Conservation (phyloP, 106 monocot species). For the Dioscorea dumetorum region DNA sequence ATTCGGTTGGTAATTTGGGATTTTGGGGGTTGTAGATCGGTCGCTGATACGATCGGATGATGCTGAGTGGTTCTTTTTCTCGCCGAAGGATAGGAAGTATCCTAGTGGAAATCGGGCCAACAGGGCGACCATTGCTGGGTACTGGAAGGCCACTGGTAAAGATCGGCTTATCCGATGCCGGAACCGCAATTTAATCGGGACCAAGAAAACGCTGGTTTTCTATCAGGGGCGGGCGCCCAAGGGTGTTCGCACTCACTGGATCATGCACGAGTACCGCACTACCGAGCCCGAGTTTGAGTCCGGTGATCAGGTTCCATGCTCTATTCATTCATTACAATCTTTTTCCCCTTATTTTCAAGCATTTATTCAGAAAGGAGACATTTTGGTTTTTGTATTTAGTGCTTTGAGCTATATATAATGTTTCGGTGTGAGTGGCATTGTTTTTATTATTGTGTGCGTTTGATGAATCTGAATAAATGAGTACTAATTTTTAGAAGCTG, state of each 20-base stretch:
- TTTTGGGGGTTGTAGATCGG: constrained; percentile 5
- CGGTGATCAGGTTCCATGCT: constrained; percentile 27
- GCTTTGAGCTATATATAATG: too few species aligned
- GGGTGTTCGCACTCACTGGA: constrained; percentile 55
- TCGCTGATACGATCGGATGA: constrained; percentile 23
- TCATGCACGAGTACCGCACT: constrained; percentile 76
- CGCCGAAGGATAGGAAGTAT: constrained; percentile 30
- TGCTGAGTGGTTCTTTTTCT: constrained; percentile 42
- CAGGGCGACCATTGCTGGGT: constrained; percentile 24
- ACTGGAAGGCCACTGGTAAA: constrained; percentile 48
- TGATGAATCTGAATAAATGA: too few species aligned
- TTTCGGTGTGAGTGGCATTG: too few species aligned
- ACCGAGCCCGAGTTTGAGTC: constrained; percentile 31
- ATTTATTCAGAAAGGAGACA: too few species aligned
- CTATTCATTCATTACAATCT: too few species aligned
- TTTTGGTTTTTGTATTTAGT: too few species aligned
- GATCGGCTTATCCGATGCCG: constrained; percentile 25
- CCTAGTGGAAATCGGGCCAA: constrained; percentile 23
- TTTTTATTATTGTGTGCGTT: too few species aligned
- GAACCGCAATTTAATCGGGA: constrained; percentile 29
- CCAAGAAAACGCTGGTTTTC: constrained; percentile 81
- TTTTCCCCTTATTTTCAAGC: too few species aligned
- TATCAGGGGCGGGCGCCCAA: constrained; percentile 58
- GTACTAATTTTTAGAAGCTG: too few species aligned
- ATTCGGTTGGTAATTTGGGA: neutral